Evolutionary conservation across 129 eudicot species (phyloP).

Genomic region (Helianthus tuberosus): DNA sequence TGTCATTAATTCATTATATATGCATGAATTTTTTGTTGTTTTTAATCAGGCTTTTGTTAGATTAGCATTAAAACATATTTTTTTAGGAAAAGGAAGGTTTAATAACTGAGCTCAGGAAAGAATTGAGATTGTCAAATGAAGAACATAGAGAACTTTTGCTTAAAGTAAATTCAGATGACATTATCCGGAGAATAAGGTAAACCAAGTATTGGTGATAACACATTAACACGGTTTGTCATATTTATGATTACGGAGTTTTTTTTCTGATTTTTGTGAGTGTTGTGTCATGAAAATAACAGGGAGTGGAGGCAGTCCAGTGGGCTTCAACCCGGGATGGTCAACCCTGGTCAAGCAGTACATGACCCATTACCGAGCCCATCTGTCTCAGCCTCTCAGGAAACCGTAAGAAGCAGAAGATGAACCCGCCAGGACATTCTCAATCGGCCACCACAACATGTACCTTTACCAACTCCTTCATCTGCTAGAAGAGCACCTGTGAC

Average conservation of each 20-base stretch:
- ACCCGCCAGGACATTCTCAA: conserved; percentile 62
- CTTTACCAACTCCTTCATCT: conserved; percentile 62
- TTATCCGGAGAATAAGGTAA: conserved; percentile 89
- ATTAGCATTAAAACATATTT: conserved; percentile 13
- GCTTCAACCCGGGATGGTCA: conserved; percentile 58
- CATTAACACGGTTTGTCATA: neutral
- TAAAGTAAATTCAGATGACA: conserved; percentile 84
- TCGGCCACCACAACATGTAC: conserved; percentile 61
- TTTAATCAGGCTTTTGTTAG: conserved; percentile 18
- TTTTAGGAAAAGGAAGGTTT: conserved; percentile 90
- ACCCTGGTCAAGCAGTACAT: conserved; percentile 59
- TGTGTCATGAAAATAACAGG: conserved; percentile 35
- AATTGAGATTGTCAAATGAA: no score
- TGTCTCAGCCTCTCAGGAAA: conserved; percentile 84
- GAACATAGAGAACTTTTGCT: no score
- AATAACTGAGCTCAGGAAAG: no score
- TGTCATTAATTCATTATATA: conserved; percentile 24
- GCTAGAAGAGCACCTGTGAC: conserved; percentile 77
- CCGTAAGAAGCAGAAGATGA: conserved; percentile 81
- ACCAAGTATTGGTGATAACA: conserved; percentile 15
- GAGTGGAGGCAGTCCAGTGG: conserved; percentile 91
- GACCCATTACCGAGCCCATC: conserved; percentile 88
- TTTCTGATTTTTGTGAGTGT: conserved; percentile 10
- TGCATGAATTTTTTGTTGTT: conserved; percentile 18
- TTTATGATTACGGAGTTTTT: neutral